Evolutionary conservation across 768 basidiomycete genomes (phyloP).

Genomic region (Xerocomellus amylosporus): DNA sequence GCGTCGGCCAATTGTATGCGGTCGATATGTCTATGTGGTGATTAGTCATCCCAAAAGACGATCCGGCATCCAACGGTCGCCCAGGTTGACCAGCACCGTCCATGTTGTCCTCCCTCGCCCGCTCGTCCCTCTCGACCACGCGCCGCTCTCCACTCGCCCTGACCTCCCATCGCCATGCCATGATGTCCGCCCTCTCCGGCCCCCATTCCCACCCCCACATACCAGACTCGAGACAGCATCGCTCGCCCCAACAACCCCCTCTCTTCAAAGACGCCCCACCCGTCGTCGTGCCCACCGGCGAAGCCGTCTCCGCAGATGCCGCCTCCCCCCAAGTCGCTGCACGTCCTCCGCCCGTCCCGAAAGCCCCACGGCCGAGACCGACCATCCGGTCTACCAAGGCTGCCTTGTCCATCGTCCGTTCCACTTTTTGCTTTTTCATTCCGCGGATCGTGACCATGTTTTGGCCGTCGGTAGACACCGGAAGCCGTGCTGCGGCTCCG

Average conservation of each 20-base stretch:
- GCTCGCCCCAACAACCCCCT: conserved; percentile 1
- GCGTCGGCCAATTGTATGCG: no score
- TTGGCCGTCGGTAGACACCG: conserved; percentile 56
- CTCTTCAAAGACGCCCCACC: conserved; percentile 48
- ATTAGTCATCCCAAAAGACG: conserved; percentile 18
- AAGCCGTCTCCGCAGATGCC: conserved; percentile 52
- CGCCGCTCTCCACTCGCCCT: background rate
- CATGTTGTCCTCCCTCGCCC: conserved; percentile 25
- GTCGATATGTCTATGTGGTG: conserved; percentile 2
- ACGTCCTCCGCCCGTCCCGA: conserved; percentile 68
- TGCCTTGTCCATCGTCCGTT: conserved; percentile 66
- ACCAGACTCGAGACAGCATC: conserved; percentile 19
- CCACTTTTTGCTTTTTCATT: background rate
- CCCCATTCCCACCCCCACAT: conserved; percentile 24
- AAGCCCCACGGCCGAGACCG: conserved; percentile 59
- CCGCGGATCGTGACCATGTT: background rate
- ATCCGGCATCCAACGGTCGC: background rate
- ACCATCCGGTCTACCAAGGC: conserved; percentile 71
- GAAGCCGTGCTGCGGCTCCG: conserved; percentile 70
- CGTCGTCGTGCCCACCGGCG: conserved; percentile 45
- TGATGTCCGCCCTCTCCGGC: conserved; percentile 61
- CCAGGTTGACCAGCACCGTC: background rate
- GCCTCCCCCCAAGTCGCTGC: conserved; percentile 71
- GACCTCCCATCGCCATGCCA: conserved; percentile 46
- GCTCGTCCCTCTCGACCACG: conserved; percentile 2